A percentile compares a stretch with the other conserved stretches of the same genome.
Evolutionary conservation across 371 early-diverging fungal species (phyloP).

Genomic region (Gilbertella persicaria): DNA sequence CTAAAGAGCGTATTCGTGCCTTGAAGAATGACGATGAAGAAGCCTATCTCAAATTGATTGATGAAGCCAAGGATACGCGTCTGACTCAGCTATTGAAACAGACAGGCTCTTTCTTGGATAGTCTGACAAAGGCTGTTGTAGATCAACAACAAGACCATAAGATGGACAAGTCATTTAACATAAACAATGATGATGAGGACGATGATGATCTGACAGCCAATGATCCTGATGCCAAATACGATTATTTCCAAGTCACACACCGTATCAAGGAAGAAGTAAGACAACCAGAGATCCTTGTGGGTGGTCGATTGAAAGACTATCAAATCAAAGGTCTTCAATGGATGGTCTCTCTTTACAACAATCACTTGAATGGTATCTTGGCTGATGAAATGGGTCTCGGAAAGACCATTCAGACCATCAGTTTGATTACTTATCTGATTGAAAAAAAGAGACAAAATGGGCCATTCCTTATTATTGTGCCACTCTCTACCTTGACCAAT

Average conservation of each 20-base stretch:
- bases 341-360: constrained; percentile 98
- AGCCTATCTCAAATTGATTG: constrained; percentile 92
- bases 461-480: constrained; percentile 93
- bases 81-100: constrained; percentile 90
- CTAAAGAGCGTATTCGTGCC: constrained; percentile 95
- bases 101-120: constrained; percentile 84
- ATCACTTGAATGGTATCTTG: constrained; percentile 95
- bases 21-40: constrained; percentile 95
- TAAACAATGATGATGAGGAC: constrained; percentile 43
- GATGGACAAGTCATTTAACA: constrained; percentile 27
- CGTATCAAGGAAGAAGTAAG: constrained; percentile 75
- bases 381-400: constrained; percentile 99
- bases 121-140: constrained; percentile 69
- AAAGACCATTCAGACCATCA: constrained; percentile 98
- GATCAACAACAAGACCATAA: constrained; percentile 75
- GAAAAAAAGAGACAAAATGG: constrained; percentile 90
- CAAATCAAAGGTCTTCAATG: constrained; percentile 98
- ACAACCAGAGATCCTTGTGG: constrained; percentile 84
- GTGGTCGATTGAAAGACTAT: constrained; percentile 95
- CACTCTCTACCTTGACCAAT: constrained; percentile 93
- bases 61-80: constrained; percentile 95
- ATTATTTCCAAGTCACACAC: constrained; percentile 91
- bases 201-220: constrained; percentile 23
- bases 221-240: constrained; percentile 56
- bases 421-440: constrained; percentile 92